Conservation (phyloP, 176 grass and related monocot genomes). For the sorghum (Sorghum bicolor) region Sorghum_bicolor_NCBIv3 NC_012873.2:7877001-7877500, state of each 20-base stretch:
- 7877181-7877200: not conserved
- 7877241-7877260: slow-evolving; percentile 99
- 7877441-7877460: slow-evolving; percentile 96
- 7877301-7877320: slow-evolving; percentile 99
- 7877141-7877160: not conserved
- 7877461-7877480: slow-evolving; percentile 93
- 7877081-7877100: not conserved
- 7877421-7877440: slow-evolving; percentile 78
- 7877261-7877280: slow-evolving; percentile 90
- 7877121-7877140: not conserved
- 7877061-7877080: not conserved
- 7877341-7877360: slow-evolving; percentile 93
- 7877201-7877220: not conserved
- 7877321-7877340: slow-evolving; percentile 96
- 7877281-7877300: slow-evolving; percentile 98
- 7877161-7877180: not conserved
- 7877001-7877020: not conserved
- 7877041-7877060: not conserved
- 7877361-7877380: slow-evolving; percentile 99
- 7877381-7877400: slow-evolving; percentile 95
- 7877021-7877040: not conserved
- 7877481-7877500: slow-evolving; percentile 37
- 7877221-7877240: slow-evolving; percentile 78
- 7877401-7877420: slow-evolving; percentile 74
- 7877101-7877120: slow-evolving; percentile 24